Evolutionary conservation across 2,329 filamentous ascomycete species (phyloP).

Genomic region (Cladosporium halotolerans): DNA sequence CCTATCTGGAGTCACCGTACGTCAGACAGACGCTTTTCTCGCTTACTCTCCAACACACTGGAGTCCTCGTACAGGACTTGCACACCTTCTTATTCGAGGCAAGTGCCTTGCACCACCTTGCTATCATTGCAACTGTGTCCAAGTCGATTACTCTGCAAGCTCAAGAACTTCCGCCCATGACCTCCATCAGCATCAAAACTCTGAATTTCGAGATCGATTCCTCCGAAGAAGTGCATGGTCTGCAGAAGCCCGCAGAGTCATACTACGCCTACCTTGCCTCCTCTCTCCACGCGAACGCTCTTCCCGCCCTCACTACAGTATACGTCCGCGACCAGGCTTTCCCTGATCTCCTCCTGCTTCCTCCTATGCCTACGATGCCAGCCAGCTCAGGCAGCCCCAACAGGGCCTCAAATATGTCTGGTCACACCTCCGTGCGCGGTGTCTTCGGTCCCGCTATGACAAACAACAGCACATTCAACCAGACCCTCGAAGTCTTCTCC

Average conservation of each 20-base stretch:
- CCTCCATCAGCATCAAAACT: conserved; percentile 61
- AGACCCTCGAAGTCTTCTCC: conserved; percentile 57
- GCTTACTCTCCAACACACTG: conserved; percentile 66
- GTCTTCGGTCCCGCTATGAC: neutral
- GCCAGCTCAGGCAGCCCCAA: conserved; percentile 29
- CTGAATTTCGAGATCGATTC: conserved; percentile 79
- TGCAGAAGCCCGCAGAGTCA: conserved; percentile 46
- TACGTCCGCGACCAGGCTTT: conserved; percentile 85
- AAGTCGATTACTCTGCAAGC: conserved; percentile 48
- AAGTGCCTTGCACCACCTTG: conserved; percentile 52
- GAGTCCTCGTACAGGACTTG: conserved; percentile 58
- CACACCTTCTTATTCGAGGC: conserved; percentile 55
- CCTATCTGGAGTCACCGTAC: conserved; percentile 59
- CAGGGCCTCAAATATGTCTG: conserved; percentile 22
- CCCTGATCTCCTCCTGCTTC: conserved; percentile 69
- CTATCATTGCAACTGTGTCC: conserved; percentile 51
- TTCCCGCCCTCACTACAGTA: conserved; percentile 68
- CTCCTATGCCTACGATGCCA: conserved; percentile 54
- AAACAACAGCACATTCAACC: conserved; percentile 36
- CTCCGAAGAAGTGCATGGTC: conserved; percentile 52
- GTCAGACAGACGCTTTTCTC: conserved; percentile 57
- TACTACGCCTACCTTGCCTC: conserved; percentile 83
- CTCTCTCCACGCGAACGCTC: conserved; percentile 69
- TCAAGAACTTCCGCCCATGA: conserved; percentile 55
- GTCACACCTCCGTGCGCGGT: conserved; percentile 13